Conservation (phyloP, 2,329 filamentous ascomycete species). For the Penicillium sp. region DNA sequence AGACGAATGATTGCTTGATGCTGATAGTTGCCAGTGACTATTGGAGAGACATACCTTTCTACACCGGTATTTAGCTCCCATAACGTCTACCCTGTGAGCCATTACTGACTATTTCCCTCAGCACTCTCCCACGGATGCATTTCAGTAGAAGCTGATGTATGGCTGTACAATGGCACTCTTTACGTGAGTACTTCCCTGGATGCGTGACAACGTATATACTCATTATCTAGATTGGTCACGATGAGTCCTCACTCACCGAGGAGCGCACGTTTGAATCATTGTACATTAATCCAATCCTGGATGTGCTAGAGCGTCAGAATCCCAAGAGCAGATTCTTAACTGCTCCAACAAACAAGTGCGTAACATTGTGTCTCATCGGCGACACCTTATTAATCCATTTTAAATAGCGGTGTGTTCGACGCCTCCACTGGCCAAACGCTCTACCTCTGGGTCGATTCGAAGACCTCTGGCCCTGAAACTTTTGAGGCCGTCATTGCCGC, state of each 20-base stretch:
- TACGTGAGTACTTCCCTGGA: conserved; percentile 47
- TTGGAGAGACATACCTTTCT: conserved; percentile 53
- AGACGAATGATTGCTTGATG: background rate
- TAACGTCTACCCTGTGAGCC: background rate
- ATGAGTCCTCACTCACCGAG: conserved; percentile 55
- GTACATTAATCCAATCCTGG: conserved; percentile 64
- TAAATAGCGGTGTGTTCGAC: conserved; percentile 62
- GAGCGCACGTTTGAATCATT: conserved; percentile 61
- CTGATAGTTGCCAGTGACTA: conserved; percentile 58
- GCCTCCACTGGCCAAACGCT: conserved; percentile 61
- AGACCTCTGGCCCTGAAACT: conserved; percentile 61
- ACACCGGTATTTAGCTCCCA: conserved; percentile 39
- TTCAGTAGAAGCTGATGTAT: conserved; percentile 65
- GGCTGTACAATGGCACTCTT: conserved; percentile 61
- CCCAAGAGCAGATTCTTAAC: conserved; percentile 57
- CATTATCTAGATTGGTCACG: conserved; percentile 58
- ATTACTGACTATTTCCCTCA: conserved; percentile 27
- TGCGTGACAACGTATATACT: background rate
- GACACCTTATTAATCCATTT: conserved; percentile 1
- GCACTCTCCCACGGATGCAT: conserved; percentile 63
- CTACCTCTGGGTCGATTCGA: conserved; percentile 69
- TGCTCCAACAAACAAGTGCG: conserved; percentile 55
- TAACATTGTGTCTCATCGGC: background rate
- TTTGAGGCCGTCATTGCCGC: conserved; percentile 62
- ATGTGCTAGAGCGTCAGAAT: conserved; percentile 61